Base-by-base conservation (phyloP, 805 yeast genomes). In the Lachancea kluyveri region DNA sequence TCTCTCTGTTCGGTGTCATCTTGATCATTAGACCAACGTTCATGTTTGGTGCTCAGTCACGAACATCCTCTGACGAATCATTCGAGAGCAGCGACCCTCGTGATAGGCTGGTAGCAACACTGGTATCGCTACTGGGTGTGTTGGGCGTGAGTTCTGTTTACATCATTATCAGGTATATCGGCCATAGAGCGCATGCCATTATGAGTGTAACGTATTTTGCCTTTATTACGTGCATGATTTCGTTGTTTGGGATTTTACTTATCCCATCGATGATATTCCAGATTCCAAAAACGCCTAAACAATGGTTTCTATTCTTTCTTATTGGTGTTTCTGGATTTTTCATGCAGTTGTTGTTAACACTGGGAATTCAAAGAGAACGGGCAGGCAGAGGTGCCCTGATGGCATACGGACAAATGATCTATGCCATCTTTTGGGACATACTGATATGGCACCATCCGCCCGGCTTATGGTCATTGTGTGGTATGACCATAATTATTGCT, bases 11-110 rank as follows among this genome's bases (percentile, higher is more conserved):
- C 2, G 96, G 96, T 5, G 95, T 88, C 3, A 40, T 85, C 1
- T 54, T 87, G 17, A 82, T 87, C 44, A 90, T 95, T 1, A 73
- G 84, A 49, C 96, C 96, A 1, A 61, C 73, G 7, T 82, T 81
- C 40, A 41, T 86, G 20, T 77, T 84, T 47, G 81, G 83, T 4
- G 60, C 66, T 1, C 13, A 10, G 12, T n/a, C n/a, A n/a, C n/a
- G n/a, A n/a, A 13, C 11, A n/a, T 9, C 24, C 8, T 24, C 39
- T 2, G 39, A 33, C 13, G 59, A 60, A 33, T 21, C 30, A 21
- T 58, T 67, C 8, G 85, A 76, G 42, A 60, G 78, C 13, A 52
- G 71, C 10, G 66, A 74, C 20, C 68, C 81, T 1, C 60, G 59
- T 24, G 71, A 68, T 22, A 61, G 88, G 38, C 50, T 78, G n/a